phyloP scores from a whole-genome alignment of 78 protist species.

The Chrysochromulina tobinii region DNA sequence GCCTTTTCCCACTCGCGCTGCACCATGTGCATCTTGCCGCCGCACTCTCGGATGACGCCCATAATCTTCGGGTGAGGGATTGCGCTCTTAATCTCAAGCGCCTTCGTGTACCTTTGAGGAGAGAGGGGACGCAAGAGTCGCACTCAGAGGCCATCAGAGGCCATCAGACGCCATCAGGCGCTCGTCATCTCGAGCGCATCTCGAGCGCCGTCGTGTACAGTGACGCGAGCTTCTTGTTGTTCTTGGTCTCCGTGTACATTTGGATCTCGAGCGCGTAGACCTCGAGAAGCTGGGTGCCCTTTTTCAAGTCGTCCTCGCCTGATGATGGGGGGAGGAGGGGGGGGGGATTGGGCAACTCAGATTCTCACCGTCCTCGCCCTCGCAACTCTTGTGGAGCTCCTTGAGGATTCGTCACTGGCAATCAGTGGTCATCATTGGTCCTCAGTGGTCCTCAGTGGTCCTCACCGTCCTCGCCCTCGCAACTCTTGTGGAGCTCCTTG shows the following conservation, averaged over 20 bases:
- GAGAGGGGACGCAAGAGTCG: too few species aligned
- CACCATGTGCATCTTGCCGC: slow-evolving; percentile 90
- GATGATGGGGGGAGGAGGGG: too few species aligned
- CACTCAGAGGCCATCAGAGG: too few species aligned
- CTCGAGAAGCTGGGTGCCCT: slow-evolving; percentile 88
- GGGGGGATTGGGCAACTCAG: too few species aligned
- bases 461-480: too few species aligned
- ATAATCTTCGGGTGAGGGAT: slow-evolving; percentile 93
- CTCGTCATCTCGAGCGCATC: too few species aligned
- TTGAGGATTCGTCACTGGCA: slow-evolving; percentile 1
- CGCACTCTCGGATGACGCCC: slow-evolving; percentile 96
- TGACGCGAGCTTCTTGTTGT: slow-evolving; percentile 80
- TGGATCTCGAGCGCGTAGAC: slow-evolving; percentile 95
- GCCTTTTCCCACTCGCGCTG: slow-evolving; percentile 75
- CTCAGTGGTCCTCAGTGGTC: too few species aligned
- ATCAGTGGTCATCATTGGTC: too few species aligned
- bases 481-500: slow-evolving; percentile 40
- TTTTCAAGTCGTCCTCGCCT: slow-evolving; percentile 64
- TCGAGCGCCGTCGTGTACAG: slow-evolving; percentile 50
- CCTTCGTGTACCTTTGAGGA: slow-evolving; percentile 28
- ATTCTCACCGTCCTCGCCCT: too few species aligned
- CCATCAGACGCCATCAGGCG: too few species aligned
- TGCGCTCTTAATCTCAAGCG: slow-evolving; percentile 75
- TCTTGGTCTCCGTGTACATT: slow-evolving; percentile 80
- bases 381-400: slow-evolving; percentile 40